Evolutionary conservation across 23 red algal genomes (phyloP).

Genomic region (Gracilaria vermiculophylla): DNA sequence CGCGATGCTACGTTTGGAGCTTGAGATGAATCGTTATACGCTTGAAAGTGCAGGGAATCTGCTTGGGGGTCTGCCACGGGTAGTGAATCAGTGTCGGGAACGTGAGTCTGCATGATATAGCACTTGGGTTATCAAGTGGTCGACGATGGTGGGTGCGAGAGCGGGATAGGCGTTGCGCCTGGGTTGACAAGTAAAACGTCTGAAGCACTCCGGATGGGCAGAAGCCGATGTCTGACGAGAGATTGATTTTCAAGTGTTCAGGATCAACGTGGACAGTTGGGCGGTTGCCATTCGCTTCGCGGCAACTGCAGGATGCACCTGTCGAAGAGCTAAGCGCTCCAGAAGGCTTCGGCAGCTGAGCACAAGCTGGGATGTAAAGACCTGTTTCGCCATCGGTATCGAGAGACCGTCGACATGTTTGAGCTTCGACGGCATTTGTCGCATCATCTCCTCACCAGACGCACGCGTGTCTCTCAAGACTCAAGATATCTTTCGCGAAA

Average conservation of each 20-base stretch:
- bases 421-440: background rate
- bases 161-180: too few species aligned
- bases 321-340: background rate
- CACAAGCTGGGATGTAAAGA: background rate
- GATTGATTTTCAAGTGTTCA: slow-evolving; percentile 3
- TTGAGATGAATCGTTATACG: background rate
- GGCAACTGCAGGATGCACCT: background rate
- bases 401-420: background rate
- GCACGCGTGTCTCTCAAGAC: background rate
- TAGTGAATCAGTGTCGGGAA: background rate
- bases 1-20: background rate
- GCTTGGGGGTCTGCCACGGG: background rate
- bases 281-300: background rate
- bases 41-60: background rate
- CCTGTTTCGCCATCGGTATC: background rate
- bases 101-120: background rate
- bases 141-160: too few species aligned
- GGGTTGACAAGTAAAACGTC: background rate
- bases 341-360: background rate
- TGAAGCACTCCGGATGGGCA: too few species aligned
- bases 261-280: slow-evolving; percentile 22
- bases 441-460: background rate
- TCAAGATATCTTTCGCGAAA: background rate
- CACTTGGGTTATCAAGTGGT: too few species aligned
- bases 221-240: background rate